Base-by-base conservation (phyloP, 805 yeast species). In the Naumovozyma dairenensis region DNA sequence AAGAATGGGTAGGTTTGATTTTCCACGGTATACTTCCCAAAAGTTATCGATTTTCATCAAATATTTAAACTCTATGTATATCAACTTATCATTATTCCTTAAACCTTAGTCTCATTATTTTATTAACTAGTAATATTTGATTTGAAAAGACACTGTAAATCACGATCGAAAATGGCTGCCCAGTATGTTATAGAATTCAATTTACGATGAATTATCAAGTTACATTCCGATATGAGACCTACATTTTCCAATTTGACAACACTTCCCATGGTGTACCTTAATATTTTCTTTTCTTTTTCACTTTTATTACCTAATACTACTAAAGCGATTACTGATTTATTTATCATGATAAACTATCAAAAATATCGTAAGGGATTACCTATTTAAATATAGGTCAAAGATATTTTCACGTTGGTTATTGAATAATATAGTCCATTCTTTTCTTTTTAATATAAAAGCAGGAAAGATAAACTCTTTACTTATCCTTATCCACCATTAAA, bases 101-200 rank as follows among this genome's bases (percentile, higher is more conserved):
- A n/a, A n/a, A n/a, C n/a, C n/a, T n/a, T n/a, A n/a, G n/a, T n/a
- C n/a, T n/a, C n/a, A n/a, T n/a, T n/a, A n/a, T n/a, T n/a, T n/a
- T n/a, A n/a, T n/a, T n/a, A n/a, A n/a, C n/a, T n/a, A n/a, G n/a
- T n/a, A n/a, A n/a, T n/a, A n/a, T n/a, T n/a, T n/a, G n/a, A n/a
- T n/a, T n/a, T n/a, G n/a, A n/a, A 25, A 31, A 18, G 12, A 46
- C 46, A 49, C 43, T 35, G 48, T 44, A 37, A 43, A 36, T 29
- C 20, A 34, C 26, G 21, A 27, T 32, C 39, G 35, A 49, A 44
- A 54, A 58, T 58, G 62, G 61, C 60, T 49, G 59, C 60, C 45
- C 54, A 50, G 63, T 58, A 58, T 56, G 63, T 58, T 37, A 26
- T 24, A 19, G 16, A 14, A 24, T 24, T 25, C 24, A 4, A 21